Conservation (phyloP, 108 stramenopile genomes). For the Pseudonitzschia pungens region DNA sequence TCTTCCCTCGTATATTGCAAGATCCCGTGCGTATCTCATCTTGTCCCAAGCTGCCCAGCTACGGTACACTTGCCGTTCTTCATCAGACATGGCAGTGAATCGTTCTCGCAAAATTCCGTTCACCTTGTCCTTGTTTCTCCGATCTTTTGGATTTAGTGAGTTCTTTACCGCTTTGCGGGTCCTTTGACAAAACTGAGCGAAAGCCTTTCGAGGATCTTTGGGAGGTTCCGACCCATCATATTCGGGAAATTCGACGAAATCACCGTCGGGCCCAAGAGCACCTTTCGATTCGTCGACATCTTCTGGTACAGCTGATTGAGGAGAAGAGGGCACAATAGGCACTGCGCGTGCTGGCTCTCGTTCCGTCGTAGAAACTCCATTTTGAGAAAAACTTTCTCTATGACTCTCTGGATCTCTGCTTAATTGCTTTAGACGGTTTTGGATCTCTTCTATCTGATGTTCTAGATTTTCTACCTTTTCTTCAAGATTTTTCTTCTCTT, state of each 20-base stretch:
- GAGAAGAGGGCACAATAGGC: slow-evolving; percentile 5
- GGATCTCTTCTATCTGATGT: slow-evolving; percentile 61
- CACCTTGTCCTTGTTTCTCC: slow-evolving; percentile 76
- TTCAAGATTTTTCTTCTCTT: slow-evolving; percentile 60
- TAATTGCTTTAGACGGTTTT: slow-evolving; percentile 63
- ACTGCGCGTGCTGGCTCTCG: slow-evolving; percentile 6
- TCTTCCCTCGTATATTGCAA: slow-evolving; percentile 15
- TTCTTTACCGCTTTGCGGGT: slow-evolving; percentile 72
- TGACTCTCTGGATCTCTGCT: slow-evolving; percentile 22
- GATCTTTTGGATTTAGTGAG: slow-evolving; percentile 49
- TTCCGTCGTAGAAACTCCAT: slow-evolving; percentile 15
- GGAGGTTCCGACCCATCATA: slow-evolving; percentile 77
- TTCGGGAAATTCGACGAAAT: slow-evolving; percentile 71
- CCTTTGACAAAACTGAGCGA: slow-evolving; percentile 75
- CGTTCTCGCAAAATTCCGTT: slow-evolving; percentile 65
- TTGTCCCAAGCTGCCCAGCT: slow-evolving; percentile 80
- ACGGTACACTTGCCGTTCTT: slow-evolving; percentile 69
- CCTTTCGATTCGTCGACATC: slow-evolving; percentile 44
- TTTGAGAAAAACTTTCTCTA: slow-evolving; percentile 27
- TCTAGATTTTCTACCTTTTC: slow-evolving; percentile 74
- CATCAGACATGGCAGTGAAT: slow-evolving; percentile 61
- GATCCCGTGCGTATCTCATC: slow-evolving; percentile 63
- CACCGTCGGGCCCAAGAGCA: slow-evolving; percentile 66
- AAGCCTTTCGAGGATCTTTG: slow-evolving; percentile 72
- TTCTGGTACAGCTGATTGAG: slow-evolving; percentile 11